These are phyloP conservation scores for Microsporum ferrugineum DNA, from an alignment of 2,329 filamentous ascomycete species.

Conservation along the genomic window DNA sequence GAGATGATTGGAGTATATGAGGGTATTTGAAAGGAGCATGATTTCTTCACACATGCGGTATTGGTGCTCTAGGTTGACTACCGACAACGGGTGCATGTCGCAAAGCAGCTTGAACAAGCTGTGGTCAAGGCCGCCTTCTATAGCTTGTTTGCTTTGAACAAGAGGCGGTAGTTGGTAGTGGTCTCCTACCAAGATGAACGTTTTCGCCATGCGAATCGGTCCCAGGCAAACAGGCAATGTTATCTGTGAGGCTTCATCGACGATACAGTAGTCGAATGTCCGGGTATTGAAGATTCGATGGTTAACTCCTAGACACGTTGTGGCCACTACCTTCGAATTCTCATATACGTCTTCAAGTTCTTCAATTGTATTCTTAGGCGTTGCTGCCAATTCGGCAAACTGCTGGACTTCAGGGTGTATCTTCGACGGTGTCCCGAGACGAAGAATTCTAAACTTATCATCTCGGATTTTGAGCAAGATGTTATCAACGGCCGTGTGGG, in stretches of 20 bases:
- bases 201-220: slow-evolving; percentile 82
- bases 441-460: slow-evolving; percentile 65
- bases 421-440: slow-evolving; percentile 75
- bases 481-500: slow-evolving; percentile 95
- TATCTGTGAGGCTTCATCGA: slow-evolving; percentile 96
- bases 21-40: slow-evolving; percentile 81
- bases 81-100: slow-evolving; percentile 72
- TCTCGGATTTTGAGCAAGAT: slow-evolving; percentile 83
- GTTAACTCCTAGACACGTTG: slow-evolving; percentile 84
- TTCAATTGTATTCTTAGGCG: slow-evolving; percentile 64
- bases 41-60: slow-evolving; percentile 98
- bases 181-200: slow-evolving; percentile 90
- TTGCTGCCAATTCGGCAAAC: slow-evolving; percentile 68
- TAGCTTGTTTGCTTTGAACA: slow-evolving; percentile 82
- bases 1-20: slow-evolving; percentile 84
- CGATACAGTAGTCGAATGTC: slow-evolving; percentile 94
- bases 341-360: slow-evolving; percentile 78
- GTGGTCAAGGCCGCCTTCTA: slow-evolving; percentile 75
- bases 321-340: slow-evolving; percentile 78
- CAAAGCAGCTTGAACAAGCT: slow-evolving; percentile 90
- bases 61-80: slow-evolving; percentile 87
- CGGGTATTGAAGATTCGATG: slow-evolving; percentile 81
- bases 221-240: slow-evolving; percentile 89
- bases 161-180: slow-evolving; percentile 92
- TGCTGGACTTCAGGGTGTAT: slow-evolving; percentile 77